Evolutionary conservation across 768 basidiomycete genomes (phyloP).

Genomic region (Tulasnella sp.): DNA sequence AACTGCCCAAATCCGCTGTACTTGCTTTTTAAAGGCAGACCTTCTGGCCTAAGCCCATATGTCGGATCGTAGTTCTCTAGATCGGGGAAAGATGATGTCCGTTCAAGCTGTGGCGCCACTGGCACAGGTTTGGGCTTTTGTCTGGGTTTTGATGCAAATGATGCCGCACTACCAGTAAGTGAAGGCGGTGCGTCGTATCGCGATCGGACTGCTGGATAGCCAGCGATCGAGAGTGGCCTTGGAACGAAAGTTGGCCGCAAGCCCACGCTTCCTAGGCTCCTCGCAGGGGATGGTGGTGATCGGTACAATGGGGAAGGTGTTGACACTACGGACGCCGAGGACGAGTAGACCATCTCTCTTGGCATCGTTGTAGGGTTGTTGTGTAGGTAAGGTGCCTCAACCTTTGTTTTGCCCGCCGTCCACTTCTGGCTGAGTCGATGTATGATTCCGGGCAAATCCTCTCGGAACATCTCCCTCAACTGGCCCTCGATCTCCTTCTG

Average conservation of each 20-base stretch:
- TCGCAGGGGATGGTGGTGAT: neutral
- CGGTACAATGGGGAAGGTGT: neutral
- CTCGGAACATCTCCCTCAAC: constrained; percentile 94
- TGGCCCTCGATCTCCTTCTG: constrained; percentile 96
- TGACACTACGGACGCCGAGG: constrained; percentile 2
- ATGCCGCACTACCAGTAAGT: neutral
- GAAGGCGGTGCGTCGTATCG: neutral
- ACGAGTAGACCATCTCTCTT: constrained; percentile 13
- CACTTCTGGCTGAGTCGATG: constrained; percentile 92
- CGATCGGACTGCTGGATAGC: neutral
- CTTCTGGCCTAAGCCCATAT: constrained; percentile 89
- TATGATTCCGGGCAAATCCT: constrained; percentile 93
- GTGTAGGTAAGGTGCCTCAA: constrained; percentile 78
- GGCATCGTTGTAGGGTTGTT: constrained; percentile 33
- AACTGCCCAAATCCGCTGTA: constrained; percentile 63
- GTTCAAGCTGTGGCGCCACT: constrained; percentile 4
- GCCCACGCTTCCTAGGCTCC: constrained; percentile 23
- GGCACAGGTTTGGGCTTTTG: neutral
- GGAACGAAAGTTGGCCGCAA: constrained; percentile 11
- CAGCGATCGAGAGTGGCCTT: neutral
- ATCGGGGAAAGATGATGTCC: constrained; percentile 39
- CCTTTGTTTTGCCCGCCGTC: constrained; percentile 62
- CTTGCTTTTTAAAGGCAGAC: constrained; percentile 71
- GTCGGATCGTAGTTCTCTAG: constrained; percentile 93
- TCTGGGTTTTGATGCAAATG: neutral